Percentiles rank a stretch among this genome's conserved stretches.
These are phyloP conservation scores for Lachancea sp. DNA, from an alignment of 805 yeast species.

Conservation along the genomic window DNA sequence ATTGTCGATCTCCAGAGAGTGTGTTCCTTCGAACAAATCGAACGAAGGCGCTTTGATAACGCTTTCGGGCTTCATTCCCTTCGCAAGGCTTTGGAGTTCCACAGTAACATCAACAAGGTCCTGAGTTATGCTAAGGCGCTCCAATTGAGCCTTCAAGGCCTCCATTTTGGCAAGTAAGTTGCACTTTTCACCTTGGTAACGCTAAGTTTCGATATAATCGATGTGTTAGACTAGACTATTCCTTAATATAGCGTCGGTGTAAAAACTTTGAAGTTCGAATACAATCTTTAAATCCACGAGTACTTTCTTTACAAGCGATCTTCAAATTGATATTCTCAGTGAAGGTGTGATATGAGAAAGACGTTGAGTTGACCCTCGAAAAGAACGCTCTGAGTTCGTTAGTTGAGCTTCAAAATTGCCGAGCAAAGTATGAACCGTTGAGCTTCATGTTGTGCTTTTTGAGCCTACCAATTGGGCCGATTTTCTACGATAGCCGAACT, in stretches of 20 bases:
- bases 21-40: constrained; percentile 73
- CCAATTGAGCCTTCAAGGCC: constrained; percentile 8
- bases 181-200: not conserved
- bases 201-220: not conserved
- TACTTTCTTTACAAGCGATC: not conserved
- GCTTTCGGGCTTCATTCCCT: constrained; percentile 41
- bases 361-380: not conserved
- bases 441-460: too few species aligned
- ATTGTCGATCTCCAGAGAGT: constrained; percentile 76
- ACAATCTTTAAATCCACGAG: not conserved
- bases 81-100: constrained; percentile 38
- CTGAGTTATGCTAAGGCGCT: constrained; percentile 1
- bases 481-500: not conserved
- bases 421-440: too few species aligned
- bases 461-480: too few species aligned
- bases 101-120: constrained; percentile 49
- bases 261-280: not conserved
- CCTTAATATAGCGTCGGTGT: not conserved
- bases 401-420: too few species aligned
- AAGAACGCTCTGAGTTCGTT: too few species aligned
- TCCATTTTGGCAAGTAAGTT: not conserved
- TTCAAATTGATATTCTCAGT: not conserved
- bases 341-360: not conserved
- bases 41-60: constrained; percentile 57
- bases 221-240: too few species aligned